These are phyloP conservation scores for Coemansia sp. DNA, from an alignment of 371 early-diverging fungal species.

Conservation along the genomic window DNA sequence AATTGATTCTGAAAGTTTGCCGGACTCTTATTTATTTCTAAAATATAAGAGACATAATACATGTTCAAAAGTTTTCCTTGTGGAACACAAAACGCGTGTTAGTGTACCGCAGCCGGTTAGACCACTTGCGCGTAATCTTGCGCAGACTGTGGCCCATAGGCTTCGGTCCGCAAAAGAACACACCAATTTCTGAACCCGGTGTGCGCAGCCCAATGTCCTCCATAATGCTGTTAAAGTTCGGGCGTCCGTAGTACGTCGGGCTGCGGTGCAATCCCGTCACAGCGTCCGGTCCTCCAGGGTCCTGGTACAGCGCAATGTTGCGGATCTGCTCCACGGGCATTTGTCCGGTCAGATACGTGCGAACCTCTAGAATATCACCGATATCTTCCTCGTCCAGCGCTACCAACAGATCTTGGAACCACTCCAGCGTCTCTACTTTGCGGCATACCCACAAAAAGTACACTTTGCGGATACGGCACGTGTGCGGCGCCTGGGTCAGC, in stretches of 20 bases:
- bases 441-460: slow-evolving; percentile 73
- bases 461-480: slow-evolving; percentile 55
- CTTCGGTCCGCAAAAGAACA: slow-evolving; percentile 72
- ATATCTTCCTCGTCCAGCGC: slow-evolving; percentile 65
- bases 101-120: slow-evolving; percentile 21
- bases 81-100: slow-evolving; percentile 48
- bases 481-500: slow-evolving; percentile 45
- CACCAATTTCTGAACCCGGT: slow-evolving; percentile 60
- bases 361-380: slow-evolving; percentile 66
- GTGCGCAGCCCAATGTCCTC: slow-evolving; percentile 55
- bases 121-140: slow-evolving; percentile 39
- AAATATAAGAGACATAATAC: neutral
- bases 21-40: too few species aligned
- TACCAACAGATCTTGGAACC: slow-evolving; percentile 71
- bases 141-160: slow-evolving; percentile 52
- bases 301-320: slow-evolving; percentile 59
- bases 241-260: slow-evolving; percentile 64
- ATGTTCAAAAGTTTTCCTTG: slow-evolving; percentile 48
- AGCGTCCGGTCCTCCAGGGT: slow-evolving; percentile 57
- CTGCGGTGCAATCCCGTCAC: slow-evolving; percentile 59
- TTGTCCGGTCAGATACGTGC: slow-evolving; percentile 70
- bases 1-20: neutral
- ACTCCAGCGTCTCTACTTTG: slow-evolving; percentile 66
- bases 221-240: slow-evolving; percentile 63
- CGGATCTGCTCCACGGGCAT: slow-evolving; percentile 57